phyloP scores from a whole-genome alignment of 306 rosid genomes.

The Biancaea sappan region DNA sequence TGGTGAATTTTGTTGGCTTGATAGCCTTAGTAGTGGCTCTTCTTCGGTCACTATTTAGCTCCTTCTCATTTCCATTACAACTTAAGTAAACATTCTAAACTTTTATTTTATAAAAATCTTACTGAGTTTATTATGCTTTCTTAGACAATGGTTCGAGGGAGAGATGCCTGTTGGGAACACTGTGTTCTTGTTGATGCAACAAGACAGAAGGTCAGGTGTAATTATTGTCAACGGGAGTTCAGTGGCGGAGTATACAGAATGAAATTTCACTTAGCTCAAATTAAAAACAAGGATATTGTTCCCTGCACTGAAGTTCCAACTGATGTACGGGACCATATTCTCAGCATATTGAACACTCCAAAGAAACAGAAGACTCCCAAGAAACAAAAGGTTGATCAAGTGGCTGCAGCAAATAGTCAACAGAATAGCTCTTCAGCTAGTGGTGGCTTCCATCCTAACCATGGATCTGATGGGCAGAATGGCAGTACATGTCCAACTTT shows the following conservation, averaged over 20 bases:
- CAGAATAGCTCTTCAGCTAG: constrained; percentile 68
- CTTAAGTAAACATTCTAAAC: neutral
- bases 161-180: constrained; percentile 86
- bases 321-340: constrained; percentile 65
- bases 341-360: constrained; percentile 58
- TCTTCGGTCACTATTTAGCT: neutral
- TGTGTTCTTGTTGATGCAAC: constrained; percentile 68
- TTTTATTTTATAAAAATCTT: neutral
- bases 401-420: constrained; percentile 49
- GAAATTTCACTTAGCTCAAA: constrained; percentile 88
- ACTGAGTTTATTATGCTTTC: constrained; percentile 27
- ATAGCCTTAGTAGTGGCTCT: neutral
- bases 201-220: constrained; percentile 71
- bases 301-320: constrained; percentile 69
- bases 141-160: constrained; percentile 72
- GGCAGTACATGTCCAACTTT: constrained; percentile 59
- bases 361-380: constrained; percentile 64
- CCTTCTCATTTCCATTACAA: neutral
- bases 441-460: constrained; percentile 59
- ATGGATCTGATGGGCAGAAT: constrained; percentile 59
- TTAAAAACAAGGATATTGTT: constrained; percentile 75
- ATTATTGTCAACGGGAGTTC: constrained; percentile 72
- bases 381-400: constrained; percentile 53
- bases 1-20: neutral
- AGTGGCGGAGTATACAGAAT: constrained; percentile 83